Evolutionary conservation across 1,284 basidiomycete species (phyloP).

Genomic region (Papiliotrema flavescens): DNA sequence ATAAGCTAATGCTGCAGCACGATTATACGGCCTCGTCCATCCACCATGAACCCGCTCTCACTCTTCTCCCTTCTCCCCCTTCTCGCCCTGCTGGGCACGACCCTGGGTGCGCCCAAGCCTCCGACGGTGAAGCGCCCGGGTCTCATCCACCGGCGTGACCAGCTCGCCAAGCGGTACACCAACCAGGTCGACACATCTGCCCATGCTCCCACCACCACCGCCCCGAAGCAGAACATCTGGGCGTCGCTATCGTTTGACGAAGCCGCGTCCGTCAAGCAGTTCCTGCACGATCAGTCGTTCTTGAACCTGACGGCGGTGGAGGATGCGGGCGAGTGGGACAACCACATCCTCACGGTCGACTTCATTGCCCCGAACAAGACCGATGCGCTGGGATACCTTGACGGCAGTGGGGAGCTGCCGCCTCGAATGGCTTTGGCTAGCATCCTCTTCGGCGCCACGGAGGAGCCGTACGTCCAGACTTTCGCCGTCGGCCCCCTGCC

Average conservation of each 20-base stretch:
- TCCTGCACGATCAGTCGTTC: slow-evolving; percentile 26
- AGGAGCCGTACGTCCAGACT: slow-evolving; percentile 39
- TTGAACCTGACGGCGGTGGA: slow-evolving; percentile 39
- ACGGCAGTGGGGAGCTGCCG: slow-evolving; percentile 20
- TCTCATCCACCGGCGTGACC: neutral
- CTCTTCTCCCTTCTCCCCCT: neutral
- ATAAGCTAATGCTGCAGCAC: too few relatives aligned
- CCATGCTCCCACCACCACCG: slow-evolving; percentile 18
- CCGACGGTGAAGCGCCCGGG: neutral
- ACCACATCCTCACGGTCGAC: slow-evolving; percentile 35
- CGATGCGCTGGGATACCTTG: slow-evolving; percentile 26
- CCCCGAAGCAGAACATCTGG: slow-evolving; percentile 38
- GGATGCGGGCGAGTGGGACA: slow-evolving; percentile 37
- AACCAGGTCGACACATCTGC: slow-evolving; percentile 12
- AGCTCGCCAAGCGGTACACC: neutral
- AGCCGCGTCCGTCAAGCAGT: slow-evolving; percentile 27
- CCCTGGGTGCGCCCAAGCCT: neutral
- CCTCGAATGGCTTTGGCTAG: slow-evolving; percentile 29
- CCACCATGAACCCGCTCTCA: neutral
- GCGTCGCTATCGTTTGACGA: slow-evolving; percentile 28
- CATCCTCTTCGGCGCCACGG: slow-evolving; percentile 31
- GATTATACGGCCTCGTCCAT: neutral
- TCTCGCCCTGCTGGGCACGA: neutral
- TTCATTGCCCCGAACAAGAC: slow-evolving; percentile 37
- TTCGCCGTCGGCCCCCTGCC: slow-evolving; percentile 41